Evolutionary conservation across 2,329 filamentous ascomycete species (phyloP).

Genomic region (Knoxdaviesia proteae): DNA sequence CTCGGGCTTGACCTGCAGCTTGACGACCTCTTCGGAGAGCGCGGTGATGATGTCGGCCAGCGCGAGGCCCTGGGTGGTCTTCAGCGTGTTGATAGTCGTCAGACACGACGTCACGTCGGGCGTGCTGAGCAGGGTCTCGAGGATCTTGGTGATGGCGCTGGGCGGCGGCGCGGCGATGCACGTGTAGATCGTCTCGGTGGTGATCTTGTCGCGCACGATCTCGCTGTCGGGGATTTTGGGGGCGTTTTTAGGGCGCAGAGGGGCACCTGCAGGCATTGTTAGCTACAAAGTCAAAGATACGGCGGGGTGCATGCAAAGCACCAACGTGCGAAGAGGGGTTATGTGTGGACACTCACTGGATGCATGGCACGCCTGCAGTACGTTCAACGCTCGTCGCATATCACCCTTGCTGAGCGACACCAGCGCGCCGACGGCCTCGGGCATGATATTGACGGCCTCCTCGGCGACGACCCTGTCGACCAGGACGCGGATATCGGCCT

Average conservation of each 20-base stretch:
- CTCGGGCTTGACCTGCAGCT: conserved; percentile 65
- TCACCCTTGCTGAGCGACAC: conserved; percentile 83
- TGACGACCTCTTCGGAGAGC: conserved; percentile 60
- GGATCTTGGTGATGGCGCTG: conserved; percentile 65
- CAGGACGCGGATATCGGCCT: conserved; percentile 61
- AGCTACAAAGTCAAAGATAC: background rate
- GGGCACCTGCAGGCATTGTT: conserved; percentile 34
- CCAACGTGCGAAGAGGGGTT: background rate
- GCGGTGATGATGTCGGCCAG: conserved; percentile 85
- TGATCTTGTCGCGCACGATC: conserved; percentile 54
- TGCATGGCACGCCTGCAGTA: conserved; percentile 88
- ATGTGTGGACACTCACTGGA: conserved; percentile 40
- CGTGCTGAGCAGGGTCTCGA: conserved; percentile 63
- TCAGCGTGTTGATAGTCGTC: conserved; percentile 71
- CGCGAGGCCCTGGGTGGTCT: conserved; percentile 66
- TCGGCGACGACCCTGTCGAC: conserved; percentile 82
- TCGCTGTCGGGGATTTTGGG: conserved; percentile 40
- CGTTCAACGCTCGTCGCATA: conserved; percentile 87
- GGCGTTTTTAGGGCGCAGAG: conserved; percentile 37
- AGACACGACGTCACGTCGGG: conserved; percentile 79
- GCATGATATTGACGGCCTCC: conserved; percentile 65
- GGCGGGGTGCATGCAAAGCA: too few species aligned
- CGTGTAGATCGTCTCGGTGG: conserved; percentile 89
- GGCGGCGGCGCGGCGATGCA: conserved; percentile 93
- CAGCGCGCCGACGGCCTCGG: conserved; percentile 62